These are phyloP conservation scores for Dactylis glomerata DNA, from an alignment of 176 grass and related monocot species.

Conservation along the genomic window DNA sequence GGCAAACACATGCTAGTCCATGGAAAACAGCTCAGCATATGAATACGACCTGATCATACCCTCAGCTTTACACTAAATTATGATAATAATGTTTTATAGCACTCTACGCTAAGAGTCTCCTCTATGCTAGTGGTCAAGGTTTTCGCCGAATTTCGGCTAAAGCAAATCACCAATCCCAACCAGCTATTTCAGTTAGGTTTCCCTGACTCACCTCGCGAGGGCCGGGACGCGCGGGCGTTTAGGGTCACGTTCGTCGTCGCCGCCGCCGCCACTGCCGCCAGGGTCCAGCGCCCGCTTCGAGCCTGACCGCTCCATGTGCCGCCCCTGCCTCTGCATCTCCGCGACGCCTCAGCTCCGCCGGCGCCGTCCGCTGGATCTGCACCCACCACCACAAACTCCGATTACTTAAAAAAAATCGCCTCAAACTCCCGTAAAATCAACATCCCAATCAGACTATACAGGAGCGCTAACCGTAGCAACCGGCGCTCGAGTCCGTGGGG, in stretches of 20 bases:
- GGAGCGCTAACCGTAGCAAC: neutral
- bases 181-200: neutral
- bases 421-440: neutral
- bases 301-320: conserved; percentile 42
- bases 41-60: neutral
- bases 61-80: neutral
- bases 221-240: conserved; percentile 55
- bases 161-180: neutral
- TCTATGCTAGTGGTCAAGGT: neutral
- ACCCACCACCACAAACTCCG: neutral
- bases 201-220: conserved; percentile 38
- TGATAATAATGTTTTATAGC: neutral
- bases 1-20: neutral
- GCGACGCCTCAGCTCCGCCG: neutral
- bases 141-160: neutral
- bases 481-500: neutral
- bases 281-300: conserved; percentile 53
- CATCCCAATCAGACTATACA: neutral
- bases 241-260: conserved; percentile 22
- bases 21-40: neutral
- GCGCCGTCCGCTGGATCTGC: conserved; percentile 34
- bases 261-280: conserved; percentile 27
- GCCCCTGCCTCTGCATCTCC: conserved; percentile 45
- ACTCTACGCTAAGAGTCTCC: neutral
- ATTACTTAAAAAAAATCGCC: neutral